These are phyloP conservation scores for Suillus hirtellus DNA, from an alignment of 768 basidiomycete genomes.

Conservation along the genomic window DNA sequence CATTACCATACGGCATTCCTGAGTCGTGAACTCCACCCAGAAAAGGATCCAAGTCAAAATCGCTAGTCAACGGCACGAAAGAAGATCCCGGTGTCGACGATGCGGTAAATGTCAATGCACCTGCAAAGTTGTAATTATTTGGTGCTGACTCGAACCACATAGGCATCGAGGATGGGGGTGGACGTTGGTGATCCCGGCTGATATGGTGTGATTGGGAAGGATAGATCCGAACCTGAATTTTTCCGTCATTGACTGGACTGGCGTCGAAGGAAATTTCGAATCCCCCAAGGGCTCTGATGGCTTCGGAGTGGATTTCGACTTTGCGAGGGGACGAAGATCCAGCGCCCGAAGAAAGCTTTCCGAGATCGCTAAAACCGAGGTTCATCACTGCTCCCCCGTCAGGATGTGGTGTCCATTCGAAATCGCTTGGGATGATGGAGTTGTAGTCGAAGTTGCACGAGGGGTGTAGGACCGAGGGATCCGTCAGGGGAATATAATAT, in stretches of 20 bases:
- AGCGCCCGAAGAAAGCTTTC: conserved; percentile 32
- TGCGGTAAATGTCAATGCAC: conserved; percentile 23
- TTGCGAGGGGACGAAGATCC: conserved; percentile 41
- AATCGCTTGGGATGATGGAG: conserved; percentile 50
- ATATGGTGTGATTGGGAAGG: conserved; percentile 44
- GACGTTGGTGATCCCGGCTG: conserved; percentile 16
- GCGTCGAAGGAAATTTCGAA: conserved; percentile 77
- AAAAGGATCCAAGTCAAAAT: conserved; percentile 8
- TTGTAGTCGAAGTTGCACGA: conserved; percentile 46
- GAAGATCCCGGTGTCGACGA: conserved; percentile 43
- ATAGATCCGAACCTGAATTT: conserved; percentile 74
- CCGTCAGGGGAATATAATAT: conserved; percentile 54
- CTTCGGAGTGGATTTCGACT: conserved; percentile 53
- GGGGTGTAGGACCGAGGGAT: conserved; percentile 34
- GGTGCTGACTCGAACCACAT: conserved; percentile 28
- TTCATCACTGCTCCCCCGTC: conserved; percentile 45
- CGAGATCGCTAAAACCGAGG: conserved; percentile 43
- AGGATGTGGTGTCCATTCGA: conserved; percentile 51
- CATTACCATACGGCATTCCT: conserved; percentile 20
- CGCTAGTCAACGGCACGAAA: conserved; percentile 21
- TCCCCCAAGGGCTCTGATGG: conserved; percentile 48
- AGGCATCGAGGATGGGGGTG: conserved; percentile 20
- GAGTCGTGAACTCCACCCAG: conserved; percentile 24
- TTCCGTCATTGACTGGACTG: conserved; percentile 61
- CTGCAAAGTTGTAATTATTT: conserved; percentile 15